A percentile compares a stretch with the other conserved stretches of the same genome.
Conservation (phyloP, 2,329 filamentous ascomycete species). For the Rhynchosporium secalis region DNA sequence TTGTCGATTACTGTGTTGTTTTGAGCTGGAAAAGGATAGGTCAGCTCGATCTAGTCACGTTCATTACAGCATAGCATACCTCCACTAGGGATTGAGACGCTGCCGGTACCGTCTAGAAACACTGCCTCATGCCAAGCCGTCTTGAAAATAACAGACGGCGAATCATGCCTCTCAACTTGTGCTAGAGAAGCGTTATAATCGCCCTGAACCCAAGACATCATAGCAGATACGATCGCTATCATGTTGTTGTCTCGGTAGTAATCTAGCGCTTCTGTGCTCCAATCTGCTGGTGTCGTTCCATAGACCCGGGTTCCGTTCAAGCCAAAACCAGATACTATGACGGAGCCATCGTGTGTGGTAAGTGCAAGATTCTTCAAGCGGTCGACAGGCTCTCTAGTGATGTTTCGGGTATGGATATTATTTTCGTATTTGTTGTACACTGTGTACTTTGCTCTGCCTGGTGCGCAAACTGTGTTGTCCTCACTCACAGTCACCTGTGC, state of each 20-base stretch:
- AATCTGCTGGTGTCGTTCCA: conserved; percentile 25
- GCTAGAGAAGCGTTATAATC: conserved; percentile 13
- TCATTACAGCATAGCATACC: background rate
- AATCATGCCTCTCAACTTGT: background rate
- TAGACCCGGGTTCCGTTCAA: background rate
- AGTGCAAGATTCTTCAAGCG: conserved; percentile 20
- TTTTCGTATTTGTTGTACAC: conserved; percentile 26
- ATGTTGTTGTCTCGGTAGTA: conserved; percentile 26
- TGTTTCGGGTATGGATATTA: conserved; percentile 16
- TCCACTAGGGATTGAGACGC: background rate
- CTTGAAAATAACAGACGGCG: background rate
- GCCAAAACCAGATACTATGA: conserved; percentile 23
- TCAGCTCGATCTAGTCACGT: background rate
- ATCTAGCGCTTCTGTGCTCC: conserved; percentile 17
- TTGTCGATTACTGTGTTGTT: conserved; percentile 21
- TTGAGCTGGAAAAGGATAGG: background rate
- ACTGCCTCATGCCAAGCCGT: background rate
- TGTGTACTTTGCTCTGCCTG: conserved; percentile 25
- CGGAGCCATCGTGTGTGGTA: conserved; percentile 6
- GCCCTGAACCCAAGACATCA: conserved; percentile 22
- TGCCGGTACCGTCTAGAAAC: background rate
- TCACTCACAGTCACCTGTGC: background rate
- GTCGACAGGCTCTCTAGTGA: conserved; percentile 14
- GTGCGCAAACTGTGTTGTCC: conserved; percentile 22
- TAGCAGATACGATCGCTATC: conserved; percentile 17